Conservation (phyloP, 371 early-diverging fungal species). For the Syncephalastrum monosporum region DNA sequence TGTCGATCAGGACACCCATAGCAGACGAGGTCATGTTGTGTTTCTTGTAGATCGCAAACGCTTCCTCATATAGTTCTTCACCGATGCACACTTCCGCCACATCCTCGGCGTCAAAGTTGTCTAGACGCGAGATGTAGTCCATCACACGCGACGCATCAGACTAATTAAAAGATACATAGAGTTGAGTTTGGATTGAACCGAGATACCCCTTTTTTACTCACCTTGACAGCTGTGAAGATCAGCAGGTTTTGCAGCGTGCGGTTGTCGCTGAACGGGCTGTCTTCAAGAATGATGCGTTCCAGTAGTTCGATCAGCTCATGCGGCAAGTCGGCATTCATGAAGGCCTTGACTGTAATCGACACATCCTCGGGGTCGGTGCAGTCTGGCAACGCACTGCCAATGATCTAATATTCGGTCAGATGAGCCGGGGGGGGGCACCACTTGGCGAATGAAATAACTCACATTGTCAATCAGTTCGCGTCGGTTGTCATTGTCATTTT, state of each 20-base stretch:
- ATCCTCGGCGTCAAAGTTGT: constrained; percentile 94
- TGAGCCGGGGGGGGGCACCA: neutral
- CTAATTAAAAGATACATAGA: constrained; percentile 11
- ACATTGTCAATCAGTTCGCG: constrained; percentile 93
- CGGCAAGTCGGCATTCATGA: constrained; percentile 95
- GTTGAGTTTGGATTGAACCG: too few relatives aligned
- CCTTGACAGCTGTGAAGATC: constrained; percentile 96
- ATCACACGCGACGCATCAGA: constrained; percentile 90
- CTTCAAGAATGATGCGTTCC: constrained; percentile 94
- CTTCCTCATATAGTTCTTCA: constrained; percentile 90
- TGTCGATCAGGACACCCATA: constrained; percentile 86
- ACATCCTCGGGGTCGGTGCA: constrained; percentile 97
- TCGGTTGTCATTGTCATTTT: constrained; percentile 77
- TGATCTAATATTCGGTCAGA: constrained; percentile 36
- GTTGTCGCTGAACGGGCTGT: constrained; percentile 91
- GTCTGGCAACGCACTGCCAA: constrained; percentile 90
- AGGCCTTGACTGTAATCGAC: constrained; percentile 94
- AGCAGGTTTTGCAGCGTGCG: constrained; percentile 95
- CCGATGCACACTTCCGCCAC: constrained; percentile 94
- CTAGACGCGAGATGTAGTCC: constrained; percentile 90
- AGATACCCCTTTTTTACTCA: constrained; percentile 3
- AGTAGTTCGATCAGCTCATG: constrained; percentile 94
- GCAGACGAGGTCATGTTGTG: constrained; percentile 86
- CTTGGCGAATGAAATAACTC: neutral
- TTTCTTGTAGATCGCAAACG: constrained; percentile 93